Evolutionary conservation across 2,329 filamentous ascomycete genomes (phyloP).

Genomic region (Elsinoe necatrix): DNA sequence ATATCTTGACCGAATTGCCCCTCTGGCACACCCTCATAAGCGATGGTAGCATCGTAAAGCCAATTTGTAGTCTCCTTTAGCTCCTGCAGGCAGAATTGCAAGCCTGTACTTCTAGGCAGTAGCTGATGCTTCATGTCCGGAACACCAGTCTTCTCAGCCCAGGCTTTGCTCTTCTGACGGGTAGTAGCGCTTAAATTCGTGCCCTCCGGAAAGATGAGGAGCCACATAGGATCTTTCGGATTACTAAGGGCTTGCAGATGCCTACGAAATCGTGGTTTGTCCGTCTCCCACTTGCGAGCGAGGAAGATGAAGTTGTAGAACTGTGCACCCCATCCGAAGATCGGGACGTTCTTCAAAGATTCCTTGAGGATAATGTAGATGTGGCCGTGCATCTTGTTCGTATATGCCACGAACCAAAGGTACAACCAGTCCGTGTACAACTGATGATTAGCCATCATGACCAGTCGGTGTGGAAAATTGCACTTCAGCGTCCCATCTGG

Average conservation of each 20-base stretch:
- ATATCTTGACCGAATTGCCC: slow-evolving; percentile 70
- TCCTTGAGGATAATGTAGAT: slow-evolving; percentile 88
- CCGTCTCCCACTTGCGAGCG: slow-evolving; percentile 72
- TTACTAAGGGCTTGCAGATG: slow-evolving; percentile 61
- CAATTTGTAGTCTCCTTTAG: slow-evolving; percentile 64
- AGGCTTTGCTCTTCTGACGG: slow-evolving; percentile 57
- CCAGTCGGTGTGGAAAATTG: slow-evolving; percentile 68
- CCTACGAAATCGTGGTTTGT: slow-evolving; percentile 62
- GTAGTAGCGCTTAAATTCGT: slow-evolving; percentile 71
- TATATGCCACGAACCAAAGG: slow-evolving; percentile 79
- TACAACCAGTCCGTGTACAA: slow-evolving; percentile 85
- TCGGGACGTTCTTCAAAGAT: slow-evolving; percentile 68
- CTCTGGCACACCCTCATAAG: slow-evolving; percentile 86
- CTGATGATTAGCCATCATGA: slow-evolving; percentile 84
- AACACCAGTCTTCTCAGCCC: slow-evolving; percentile 65
- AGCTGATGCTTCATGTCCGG: slow-evolving; percentile 61
- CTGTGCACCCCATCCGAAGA: slow-evolving; percentile 69
- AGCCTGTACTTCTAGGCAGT: slow-evolving; percentile 68
- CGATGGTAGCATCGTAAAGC: slow-evolving; percentile 83
- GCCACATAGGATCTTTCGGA: slow-evolving; percentile 72
- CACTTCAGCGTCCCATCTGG: slow-evolving; percentile 63
- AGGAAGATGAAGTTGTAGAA: slow-evolving; percentile 85
- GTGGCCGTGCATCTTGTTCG: slow-evolving; percentile 67
- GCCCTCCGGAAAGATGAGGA: slow-evolving; percentile 76
- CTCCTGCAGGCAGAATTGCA: slow-evolving; percentile 67